Conservation (phyloP, 2,329 filamentous ascomycete genomes). For the Alternaria sp. region DNA sequence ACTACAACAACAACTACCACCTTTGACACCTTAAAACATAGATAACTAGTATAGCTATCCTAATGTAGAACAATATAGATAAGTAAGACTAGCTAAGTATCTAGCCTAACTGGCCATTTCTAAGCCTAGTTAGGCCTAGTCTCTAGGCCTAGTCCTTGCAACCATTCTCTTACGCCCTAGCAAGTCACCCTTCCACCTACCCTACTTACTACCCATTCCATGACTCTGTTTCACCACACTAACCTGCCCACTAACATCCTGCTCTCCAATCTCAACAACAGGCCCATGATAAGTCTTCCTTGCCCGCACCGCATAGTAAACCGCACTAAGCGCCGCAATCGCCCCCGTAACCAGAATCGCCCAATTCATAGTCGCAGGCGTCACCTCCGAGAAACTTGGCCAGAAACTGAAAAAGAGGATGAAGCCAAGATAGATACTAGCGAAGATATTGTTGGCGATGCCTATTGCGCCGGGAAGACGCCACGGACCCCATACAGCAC, state of each 20-base stretch:
- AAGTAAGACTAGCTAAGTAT: no score
- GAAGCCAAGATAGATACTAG: conserved; percentile 34
- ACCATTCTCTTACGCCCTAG: fast-evolving
- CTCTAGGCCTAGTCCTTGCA: no score
- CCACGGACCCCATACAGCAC: conserved; percentile 39
- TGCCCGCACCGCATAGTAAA: conserved; percentile 39
- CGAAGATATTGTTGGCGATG: conserved; percentile 35
- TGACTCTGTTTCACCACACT: neutral
- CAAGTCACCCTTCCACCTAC: fast-evolving
- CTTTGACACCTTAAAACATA: no score
- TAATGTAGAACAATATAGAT: no score
- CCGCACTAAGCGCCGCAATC: conserved; percentile 27
- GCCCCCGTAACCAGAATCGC: conserved; percentile 33
- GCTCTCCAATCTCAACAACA: conserved; percentile 29
- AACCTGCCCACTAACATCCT: neutral
- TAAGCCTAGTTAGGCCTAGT: no score
- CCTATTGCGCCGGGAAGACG: conserved; percentile 29
- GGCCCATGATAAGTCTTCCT: conserved; percentile 40
- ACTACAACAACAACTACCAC: no score
- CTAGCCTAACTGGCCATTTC: no score
- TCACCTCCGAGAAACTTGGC: conserved; percentile 30
- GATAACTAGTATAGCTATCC: no score
- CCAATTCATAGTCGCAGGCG: conserved; percentile 42
- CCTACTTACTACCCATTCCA: conserved; percentile 1
- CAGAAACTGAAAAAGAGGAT: conserved; percentile 45